phyloP scores from a whole-genome alignment of 2,329 filamentous ascomycete genomes.

The Endothia cerciana region DNA sequence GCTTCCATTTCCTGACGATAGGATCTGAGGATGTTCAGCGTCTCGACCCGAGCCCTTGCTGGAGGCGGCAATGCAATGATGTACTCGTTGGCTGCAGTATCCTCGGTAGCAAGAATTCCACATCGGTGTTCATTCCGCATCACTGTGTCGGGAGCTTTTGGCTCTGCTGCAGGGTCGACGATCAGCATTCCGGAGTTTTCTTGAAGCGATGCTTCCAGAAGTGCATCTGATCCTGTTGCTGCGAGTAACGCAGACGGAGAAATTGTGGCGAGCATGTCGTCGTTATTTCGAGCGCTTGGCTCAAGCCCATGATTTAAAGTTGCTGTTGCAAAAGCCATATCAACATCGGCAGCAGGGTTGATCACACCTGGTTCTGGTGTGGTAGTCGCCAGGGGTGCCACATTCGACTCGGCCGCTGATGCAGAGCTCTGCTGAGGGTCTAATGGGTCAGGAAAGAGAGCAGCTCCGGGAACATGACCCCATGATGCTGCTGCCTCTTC shows the following conservation, averaged over 20 bases:
- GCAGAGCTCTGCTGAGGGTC: constrained; percentile 20
- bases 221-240: constrained; percentile 9
- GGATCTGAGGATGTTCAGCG: constrained; percentile 53
- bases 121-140: constrained; percentile 16
- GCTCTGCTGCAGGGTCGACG: background rate
- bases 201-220: constrained; percentile 8
- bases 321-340: constrained; percentile 13
- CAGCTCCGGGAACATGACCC: constrained; percentile 16
- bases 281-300: constrained; percentile 1
- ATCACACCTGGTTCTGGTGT: constrained; percentile 18
- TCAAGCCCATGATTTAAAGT: constrained; percentile 17
- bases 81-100: constrained; percentile 46
- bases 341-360: background rate
- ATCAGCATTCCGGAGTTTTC: background rate
- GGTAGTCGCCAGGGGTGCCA: constrained; percentile 17
- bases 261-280: constrained; percentile 21
- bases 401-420: constrained; percentile 10
- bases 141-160: background rate
- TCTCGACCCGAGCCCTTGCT: constrained; percentile 54
- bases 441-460: constrained; percentile 9
- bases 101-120: constrained; percentile 24
- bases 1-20: constrained; percentile 48
- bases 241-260: constrained; percentile 26
- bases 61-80: constrained; percentile 62
- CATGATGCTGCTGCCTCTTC: constrained; percentile 12